phyloP scores from a whole-genome alignment of 305 asterid species.

The Fraxinus velutina region DNA sequence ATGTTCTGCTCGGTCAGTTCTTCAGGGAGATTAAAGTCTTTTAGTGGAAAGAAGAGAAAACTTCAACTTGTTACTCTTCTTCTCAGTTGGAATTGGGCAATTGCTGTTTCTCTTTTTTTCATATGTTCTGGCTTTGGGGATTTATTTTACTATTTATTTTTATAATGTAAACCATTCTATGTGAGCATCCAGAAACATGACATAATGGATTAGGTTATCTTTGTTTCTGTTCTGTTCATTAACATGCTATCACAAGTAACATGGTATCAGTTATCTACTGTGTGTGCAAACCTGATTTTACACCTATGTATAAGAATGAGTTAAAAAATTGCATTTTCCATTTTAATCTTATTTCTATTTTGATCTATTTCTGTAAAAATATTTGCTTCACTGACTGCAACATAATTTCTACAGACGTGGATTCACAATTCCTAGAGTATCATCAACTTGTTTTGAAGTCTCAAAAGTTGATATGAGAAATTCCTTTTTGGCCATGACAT shows the following conservation, averaged over 20 bases:
- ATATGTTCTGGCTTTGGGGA: background rate
- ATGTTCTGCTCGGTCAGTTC: background rate
- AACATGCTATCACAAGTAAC: background rate
- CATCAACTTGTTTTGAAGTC: constrained; percentile 71
- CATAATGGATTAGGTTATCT: constrained; percentile 1
- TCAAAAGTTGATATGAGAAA: constrained; percentile 67
- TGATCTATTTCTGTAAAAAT: constrained; percentile 4
- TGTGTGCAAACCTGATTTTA: background rate
- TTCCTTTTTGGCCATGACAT: constrained; percentile 46
- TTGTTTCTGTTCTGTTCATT: constrained; percentile 17
- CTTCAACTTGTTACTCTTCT: constrained; percentile 17
- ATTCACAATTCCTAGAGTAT: constrained; percentile 49
- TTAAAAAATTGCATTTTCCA: constrained; percentile 2
- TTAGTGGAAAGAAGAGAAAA: background rate
- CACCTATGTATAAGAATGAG: background rate
- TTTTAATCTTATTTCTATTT: constrained; percentile 13
- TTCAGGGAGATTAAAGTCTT: background rate
- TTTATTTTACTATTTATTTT: background rate
- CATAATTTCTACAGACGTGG: constrained; percentile 47
- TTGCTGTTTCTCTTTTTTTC: background rate
- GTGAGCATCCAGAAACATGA: constrained; percentile 8
- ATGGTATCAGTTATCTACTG: background rate
- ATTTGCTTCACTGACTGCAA: constrained; percentile 11
- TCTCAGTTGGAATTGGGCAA: constrained; percentile 1
- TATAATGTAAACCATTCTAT: background rate